These are phyloP conservation scores for Venturia nashicola DNA, from an alignment of 2,329 filamentous ascomycete species.

Conservation along the genomic window DNA sequence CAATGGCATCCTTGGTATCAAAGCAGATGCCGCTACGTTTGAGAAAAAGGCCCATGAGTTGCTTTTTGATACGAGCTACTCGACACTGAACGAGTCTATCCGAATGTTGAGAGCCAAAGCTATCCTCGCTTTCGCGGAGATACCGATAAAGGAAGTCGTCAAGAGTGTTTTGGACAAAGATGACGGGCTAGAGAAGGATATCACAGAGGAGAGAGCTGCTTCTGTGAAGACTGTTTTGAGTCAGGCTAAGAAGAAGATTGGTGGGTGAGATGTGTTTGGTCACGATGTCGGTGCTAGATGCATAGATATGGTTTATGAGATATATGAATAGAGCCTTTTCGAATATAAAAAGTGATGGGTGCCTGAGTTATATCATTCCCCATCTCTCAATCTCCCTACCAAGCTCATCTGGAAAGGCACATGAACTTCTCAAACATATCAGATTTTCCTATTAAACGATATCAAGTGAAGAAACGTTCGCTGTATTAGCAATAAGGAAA, in stretches of 20 bases:
- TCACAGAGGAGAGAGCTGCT: background rate
- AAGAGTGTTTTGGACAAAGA: constrained; percentile 1
- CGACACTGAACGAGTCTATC: constrained; percentile 18
- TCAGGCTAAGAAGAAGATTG: background rate
- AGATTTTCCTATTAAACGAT: too few relatives aligned
- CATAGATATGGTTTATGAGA: too few relatives aligned
- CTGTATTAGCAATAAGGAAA: too few relatives aligned
- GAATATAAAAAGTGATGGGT: too few relatives aligned
- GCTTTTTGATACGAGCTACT: constrained; percentile 17
- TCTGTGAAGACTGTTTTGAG: background rate
- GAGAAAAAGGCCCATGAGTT: constrained; percentile 2
- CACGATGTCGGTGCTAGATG: too few relatives aligned
- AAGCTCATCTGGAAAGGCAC: too few relatives aligned
- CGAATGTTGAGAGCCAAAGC: constrained; percentile 19
- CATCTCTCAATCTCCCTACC: too few relatives aligned
- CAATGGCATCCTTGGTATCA: background rate
- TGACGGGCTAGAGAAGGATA: background rate
- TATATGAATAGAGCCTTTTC: too few relatives aligned
- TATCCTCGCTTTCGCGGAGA: constrained; percentile 13
- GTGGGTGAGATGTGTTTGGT: background rate
- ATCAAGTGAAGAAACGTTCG: too few relatives aligned
- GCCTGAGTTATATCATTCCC: too few relatives aligned
- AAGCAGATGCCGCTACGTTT: background rate
- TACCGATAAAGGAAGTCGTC: background rate
- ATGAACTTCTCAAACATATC: too few relatives aligned